These are phyloP conservation scores for Peniophora sp. DNA, from an alignment of 1,284 basidiomycete species.

Conservation along the genomic window DNA sequence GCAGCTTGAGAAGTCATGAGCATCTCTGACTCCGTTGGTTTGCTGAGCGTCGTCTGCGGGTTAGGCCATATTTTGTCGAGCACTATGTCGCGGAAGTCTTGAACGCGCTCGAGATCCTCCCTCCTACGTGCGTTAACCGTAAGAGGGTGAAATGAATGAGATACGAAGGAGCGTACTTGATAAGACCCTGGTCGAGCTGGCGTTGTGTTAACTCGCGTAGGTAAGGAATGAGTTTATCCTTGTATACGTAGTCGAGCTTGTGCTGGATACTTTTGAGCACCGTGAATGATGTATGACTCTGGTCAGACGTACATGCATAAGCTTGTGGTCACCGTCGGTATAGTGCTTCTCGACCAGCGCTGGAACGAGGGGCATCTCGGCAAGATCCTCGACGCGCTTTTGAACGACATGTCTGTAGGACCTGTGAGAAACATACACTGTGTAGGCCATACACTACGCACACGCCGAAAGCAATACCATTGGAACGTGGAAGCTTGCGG, in stretches of 20 bases:
- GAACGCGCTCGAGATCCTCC: slow-evolving; percentile 4
- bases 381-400: slow-evolving; percentile 25
- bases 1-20: too few species aligned
- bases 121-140: neutral
- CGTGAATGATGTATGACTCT: neutral
- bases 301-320: slow-evolving; percentile 22
- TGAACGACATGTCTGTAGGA: slow-evolving; percentile 26
- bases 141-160: too few species aligned
- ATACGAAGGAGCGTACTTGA: slow-evolving; percentile 16
- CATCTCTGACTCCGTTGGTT: too few species aligned
- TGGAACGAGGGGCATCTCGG: slow-evolving; percentile 29
- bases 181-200: slow-evolving; percentile 28
- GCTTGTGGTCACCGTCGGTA: slow-evolving; percentile 19
- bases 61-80: too few species aligned
- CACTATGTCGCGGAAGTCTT: slow-evolving; percentile 3
- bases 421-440: neutral
- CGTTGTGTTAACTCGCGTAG: slow-evolving; percentile 24
- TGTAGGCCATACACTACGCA: slow-evolving; percentile 8
- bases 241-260: slow-evolving; percentile 26
- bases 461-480: slow-evolving; percentile 32
- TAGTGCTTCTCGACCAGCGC: slow-evolving; percentile 28
- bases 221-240: slow-evolving; percentile 26
- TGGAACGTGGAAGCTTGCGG: slow-evolving; percentile 30
- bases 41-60: too few species aligned
- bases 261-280: slow-evolving; percentile 16